Percentiles rank a stretch among this genome's conserved stretches.
phyloP scores from a whole-genome alignment of 2,329 filamentous ascomycete genomes.

The Pezicula rhizophila region DNA sequence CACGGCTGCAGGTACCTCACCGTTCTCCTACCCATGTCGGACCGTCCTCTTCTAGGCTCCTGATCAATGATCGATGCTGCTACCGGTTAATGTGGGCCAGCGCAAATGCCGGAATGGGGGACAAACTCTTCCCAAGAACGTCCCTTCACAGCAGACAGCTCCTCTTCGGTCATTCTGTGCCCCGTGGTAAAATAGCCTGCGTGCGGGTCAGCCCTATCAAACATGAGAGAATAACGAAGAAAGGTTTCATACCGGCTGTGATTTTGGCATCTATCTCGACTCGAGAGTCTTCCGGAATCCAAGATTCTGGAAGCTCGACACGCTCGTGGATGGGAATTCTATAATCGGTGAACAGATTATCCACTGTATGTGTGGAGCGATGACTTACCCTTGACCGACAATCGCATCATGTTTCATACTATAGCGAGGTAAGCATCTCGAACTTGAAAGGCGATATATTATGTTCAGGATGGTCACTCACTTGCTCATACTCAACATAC shows the following conservation, averaged over 20 bases:
- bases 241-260: slow-evolving; percentile 61
- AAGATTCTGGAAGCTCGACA: slow-evolving; percentile 84
- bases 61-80: slow-evolving; percentile 28
- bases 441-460: slow-evolving; percentile 6
- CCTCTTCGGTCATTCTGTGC: slow-evolving; percentile 80
- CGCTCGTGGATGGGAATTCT: slow-evolving; percentile 83
- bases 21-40: neutral
- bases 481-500: slow-evolving; percentile 98
- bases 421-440: slow-evolving; percentile 16
- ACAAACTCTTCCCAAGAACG: slow-evolving; percentile 82
- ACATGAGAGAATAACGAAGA: neutral
- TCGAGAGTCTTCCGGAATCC: slow-evolving; percentile 89
- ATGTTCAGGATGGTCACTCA: slow-evolving; percentile 14
- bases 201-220: slow-evolving; percentile 25
- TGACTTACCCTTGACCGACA: slow-evolving; percentile 63
- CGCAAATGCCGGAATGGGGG: slow-evolving; percentile 9
- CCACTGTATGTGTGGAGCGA: neutral
- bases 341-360: slow-evolving; percentile 6
- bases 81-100: slow-evolving; percentile 19
- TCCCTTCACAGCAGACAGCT: slow-evolving; percentile 79
- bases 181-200: slow-evolving; percentile 76
- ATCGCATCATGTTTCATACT: slow-evolving; percentile 91
- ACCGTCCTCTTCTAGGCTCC: slow-evolving; percentile 8
- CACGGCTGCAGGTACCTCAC: slow-evolving; percentile 4
- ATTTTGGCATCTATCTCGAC: slow-evolving; percentile 99